phyloP scores from a whole-genome alignment of 345 rosid genomes.

The Cardamine chenopodiifolia region DNA sequence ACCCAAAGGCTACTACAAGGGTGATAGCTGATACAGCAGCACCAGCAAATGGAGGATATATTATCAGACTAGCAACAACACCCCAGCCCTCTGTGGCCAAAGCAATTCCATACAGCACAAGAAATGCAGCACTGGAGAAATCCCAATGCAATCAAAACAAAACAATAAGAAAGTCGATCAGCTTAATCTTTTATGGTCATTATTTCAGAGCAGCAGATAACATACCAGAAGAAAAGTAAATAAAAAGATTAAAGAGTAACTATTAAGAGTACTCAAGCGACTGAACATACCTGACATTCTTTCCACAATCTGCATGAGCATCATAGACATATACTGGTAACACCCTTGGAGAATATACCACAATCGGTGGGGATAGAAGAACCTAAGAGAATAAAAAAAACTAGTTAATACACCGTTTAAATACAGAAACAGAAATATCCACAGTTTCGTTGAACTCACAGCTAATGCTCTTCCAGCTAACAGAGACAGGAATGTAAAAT shows the following conservation, averaged over 20 bases:
- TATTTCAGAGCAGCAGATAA: slow-evolving; percentile 21
- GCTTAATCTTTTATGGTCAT: slow-evolving; percentile 8
- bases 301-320: slow-evolving; percentile 97
- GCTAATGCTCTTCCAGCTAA: slow-evolving; percentile 97
- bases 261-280: slow-evolving; percentile 8
- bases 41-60: slow-evolving; percentile 99
- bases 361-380: slow-evolving; percentile 98
- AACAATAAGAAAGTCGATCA: slow-evolving; percentile 24
- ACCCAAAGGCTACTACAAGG: slow-evolving; percentile 97
- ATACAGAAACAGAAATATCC: slow-evolving; percentile 26
- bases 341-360: slow-evolving; percentile 97
- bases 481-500: slow-evolving; percentile 88
- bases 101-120: slow-evolving; percentile 94
- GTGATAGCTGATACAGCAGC: slow-evolving; percentile 98
- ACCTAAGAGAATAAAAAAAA: slow-evolving; percentile 53
- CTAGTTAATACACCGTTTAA: slow-evolving; percentile 5
- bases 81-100: slow-evolving; percentile 99
- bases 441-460: slow-evolving; percentile 50
- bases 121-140: slow-evolving; percentile 83
- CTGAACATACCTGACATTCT: slow-evolving; percentile 88
- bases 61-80: slow-evolving; percentile 95
- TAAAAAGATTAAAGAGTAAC: slow-evolving; percentile 8
- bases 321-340: slow-evolving; percentile 97
- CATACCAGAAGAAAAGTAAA: slow-evolving; percentile 26
- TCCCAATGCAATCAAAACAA: slow-evolving; percentile 19